These are phyloP conservation scores for Phalaenopsis hybrid DNA, from an alignment of 116 monocot genomes.

Conservation along the genomic window DNA sequence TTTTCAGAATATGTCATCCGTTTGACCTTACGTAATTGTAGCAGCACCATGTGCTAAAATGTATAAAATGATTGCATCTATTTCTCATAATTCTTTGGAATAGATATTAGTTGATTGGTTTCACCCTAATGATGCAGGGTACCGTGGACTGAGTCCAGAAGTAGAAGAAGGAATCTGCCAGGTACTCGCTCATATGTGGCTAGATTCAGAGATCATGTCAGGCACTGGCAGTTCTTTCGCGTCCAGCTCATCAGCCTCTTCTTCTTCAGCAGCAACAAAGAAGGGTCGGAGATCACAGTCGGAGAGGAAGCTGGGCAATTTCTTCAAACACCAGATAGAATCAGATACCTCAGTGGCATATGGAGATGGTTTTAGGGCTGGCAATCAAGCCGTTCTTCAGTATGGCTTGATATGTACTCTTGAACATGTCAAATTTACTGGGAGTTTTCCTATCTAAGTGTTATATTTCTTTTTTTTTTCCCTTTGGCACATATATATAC, in stretches of 20 bases:
- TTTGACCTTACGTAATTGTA: no score
- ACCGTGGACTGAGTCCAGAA: constrained; percentile 38
- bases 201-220: constrained; percentile 60
- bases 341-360: constrained; percentile 59
- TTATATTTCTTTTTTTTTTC: not conserved
- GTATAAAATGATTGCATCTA: no score
- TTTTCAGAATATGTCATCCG: no score
- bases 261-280: constrained; percentile 32
- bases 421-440: constrained; percentile 31
- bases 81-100: not conserved
- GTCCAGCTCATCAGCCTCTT: constrained; percentile 37
- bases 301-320: constrained; percentile 62
- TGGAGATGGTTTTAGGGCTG: constrained; percentile 73
- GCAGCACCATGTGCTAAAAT: not conserved
- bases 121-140: constrained; percentile 26
- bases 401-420: constrained; percentile 37
- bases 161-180: constrained; percentile 92
- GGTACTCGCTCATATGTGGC: constrained; percentile 83
- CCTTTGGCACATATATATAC: not conserved
- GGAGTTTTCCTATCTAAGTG: constrained; percentile 27
- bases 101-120: not conserved
- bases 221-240: constrained; percentile 41
- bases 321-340: constrained; percentile 80
- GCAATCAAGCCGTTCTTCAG: constrained; percentile 28
- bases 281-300: constrained; percentile 48